Percentiles rank a stretch among this genome's conserved stretches.
Conservation (phyloP, 768 basidiomycete species). For the Suillus bovinus region DNA sequence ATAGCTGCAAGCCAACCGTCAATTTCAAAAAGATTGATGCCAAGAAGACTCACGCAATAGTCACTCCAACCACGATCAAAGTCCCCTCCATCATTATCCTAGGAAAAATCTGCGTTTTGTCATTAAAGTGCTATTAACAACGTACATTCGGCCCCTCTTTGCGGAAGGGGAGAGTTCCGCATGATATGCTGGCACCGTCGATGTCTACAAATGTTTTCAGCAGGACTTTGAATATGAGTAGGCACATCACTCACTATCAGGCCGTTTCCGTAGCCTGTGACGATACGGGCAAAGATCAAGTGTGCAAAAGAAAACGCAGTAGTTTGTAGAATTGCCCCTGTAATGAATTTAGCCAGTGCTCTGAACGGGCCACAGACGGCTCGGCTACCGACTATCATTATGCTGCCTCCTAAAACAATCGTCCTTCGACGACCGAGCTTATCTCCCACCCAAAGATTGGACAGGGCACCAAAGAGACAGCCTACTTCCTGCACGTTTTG, state of each 20-base stretch:
- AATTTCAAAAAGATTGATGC: not conserved
- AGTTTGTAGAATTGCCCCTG: constrained; percentile 38
- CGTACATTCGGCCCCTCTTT: constrained; percentile 37
- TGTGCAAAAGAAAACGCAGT: constrained; percentile 39
- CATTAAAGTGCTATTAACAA: not conserved
- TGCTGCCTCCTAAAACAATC: constrained; percentile 39
- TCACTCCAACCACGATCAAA: constrained; percentile 33
- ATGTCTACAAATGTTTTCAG: constrained; percentile 31
- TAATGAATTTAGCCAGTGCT: not conserved
- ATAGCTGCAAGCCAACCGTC: not conserved
- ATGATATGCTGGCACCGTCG: constrained; percentile 45
- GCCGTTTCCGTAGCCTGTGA: constrained; percentile 45
- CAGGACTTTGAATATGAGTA: not conserved
- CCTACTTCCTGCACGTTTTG: constrained; percentile 39
- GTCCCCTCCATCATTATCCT: constrained; percentile 13
- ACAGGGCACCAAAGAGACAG: constrained; percentile 43
- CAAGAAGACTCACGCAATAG: constrained; percentile 35
- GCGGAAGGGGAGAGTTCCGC: constrained; percentile 46
- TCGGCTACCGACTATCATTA: constrained; percentile 39
- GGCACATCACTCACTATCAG: constrained; percentile 31
- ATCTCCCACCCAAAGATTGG: constrained; percentile 43
- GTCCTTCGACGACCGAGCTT: constrained; percentile 40
- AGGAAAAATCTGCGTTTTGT: not conserved
- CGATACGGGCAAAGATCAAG: constrained; percentile 40
- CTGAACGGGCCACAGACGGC: not conserved